Conservation (phyloP, 2,329 filamentous ascomycete species). For the Colletotrichum lentis region DNA sequence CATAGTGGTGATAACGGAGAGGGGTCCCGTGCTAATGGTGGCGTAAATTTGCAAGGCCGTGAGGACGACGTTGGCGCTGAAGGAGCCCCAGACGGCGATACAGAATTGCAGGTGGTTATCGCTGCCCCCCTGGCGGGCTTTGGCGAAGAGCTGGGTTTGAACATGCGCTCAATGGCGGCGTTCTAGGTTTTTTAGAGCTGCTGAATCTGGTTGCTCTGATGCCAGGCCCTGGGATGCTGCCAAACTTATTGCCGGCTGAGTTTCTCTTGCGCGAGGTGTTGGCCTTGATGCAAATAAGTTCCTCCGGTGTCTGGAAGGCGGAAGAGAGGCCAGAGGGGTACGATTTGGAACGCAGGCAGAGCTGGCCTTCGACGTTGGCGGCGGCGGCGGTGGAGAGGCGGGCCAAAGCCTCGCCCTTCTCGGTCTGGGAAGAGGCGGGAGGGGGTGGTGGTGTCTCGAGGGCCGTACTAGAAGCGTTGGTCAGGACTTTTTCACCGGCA, state of each 20-base stretch:
- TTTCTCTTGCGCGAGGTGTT: constrained; percentile 80
- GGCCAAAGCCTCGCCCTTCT: constrained; percentile 51
- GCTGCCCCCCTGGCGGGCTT: constrained; percentile 80
- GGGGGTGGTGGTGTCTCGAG: constrained; percentile 50
- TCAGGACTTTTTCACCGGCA: constrained; percentile 38
- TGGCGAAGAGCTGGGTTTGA: constrained; percentile 86
- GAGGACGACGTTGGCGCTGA: constrained; percentile 81
- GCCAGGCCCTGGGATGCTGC: constrained; percentile 41
- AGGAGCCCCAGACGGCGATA: constrained; percentile 71
- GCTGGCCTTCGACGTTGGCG: constrained; percentile 61
- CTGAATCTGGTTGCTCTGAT: constrained; percentile 68
- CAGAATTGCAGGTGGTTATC: constrained; percentile 81
- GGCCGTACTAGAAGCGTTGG: constrained; percentile 54
- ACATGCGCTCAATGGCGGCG: constrained; percentile 87
- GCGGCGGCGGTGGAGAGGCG: constrained; percentile 50
- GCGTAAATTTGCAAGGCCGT: constrained; percentile 86
- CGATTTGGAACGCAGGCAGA: constrained; percentile 64
- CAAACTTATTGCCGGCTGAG: constrained; percentile 30
- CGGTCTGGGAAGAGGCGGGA: constrained; percentile 36
- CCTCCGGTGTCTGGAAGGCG: constrained; percentile 77
- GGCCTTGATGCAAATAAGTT: constrained; percentile 80
- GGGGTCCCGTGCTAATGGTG: constrained; percentile 82
- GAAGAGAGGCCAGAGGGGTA: constrained; percentile 85
- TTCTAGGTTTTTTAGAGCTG: constrained; percentile 92
- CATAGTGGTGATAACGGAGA: constrained; percentile 98